Conservation (phyloP, 805 yeast genomes). For the Candida fluviatilis region DNA sequence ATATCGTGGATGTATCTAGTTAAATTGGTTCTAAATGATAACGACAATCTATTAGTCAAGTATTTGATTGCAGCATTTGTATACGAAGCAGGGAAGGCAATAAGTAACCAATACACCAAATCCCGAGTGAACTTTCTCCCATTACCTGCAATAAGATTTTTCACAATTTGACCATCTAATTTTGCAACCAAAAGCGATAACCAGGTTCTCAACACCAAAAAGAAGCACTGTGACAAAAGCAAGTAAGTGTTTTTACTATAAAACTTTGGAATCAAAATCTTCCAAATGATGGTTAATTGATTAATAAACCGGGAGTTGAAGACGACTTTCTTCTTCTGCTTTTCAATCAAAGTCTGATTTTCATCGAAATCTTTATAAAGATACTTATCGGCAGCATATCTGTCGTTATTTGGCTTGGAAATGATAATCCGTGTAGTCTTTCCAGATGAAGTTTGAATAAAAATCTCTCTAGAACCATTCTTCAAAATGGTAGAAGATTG, state of each 20-base stretch:
- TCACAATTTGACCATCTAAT: slow-evolving; percentile 88
- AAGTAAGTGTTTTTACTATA: slow-evolving; percentile 63
- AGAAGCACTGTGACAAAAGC: slow-evolving; percentile 65
- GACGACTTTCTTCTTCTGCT: slow-evolving; percentile 12
- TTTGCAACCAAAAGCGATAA: slow-evolving; percentile 80
- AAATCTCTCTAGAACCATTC: slow-evolving; percentile 44
- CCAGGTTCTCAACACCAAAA: slow-evolving; percentile 81
- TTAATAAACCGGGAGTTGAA: slow-evolving; percentile 63
- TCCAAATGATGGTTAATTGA: slow-evolving; percentile 74
- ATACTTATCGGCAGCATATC: slow-evolving; percentile 53
- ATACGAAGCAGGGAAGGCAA: slow-evolving; percentile 91
- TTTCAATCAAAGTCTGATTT: slow-evolving; percentile 10
- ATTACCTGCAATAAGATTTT: slow-evolving; percentile 79
- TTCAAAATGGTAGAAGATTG: slow-evolving; percentile 40
- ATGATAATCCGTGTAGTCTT: slow-evolving; percentile 33
- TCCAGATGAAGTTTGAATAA: slow-evolving; percentile 41
- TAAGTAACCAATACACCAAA: slow-evolving; percentile 78
- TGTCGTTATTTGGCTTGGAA: slow-evolving; percentile 45
- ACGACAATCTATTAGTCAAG: slow-evolving; percentile 68
- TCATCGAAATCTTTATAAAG: slow-evolving; percentile 44
- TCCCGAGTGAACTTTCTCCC: slow-evolving; percentile 73
- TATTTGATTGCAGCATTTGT: slow-evolving; percentile 87
- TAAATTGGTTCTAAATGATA: slow-evolving; percentile 80
- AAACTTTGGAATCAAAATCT: slow-evolving; percentile 73
- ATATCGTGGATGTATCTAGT: slow-evolving; percentile 86